phyloP scores from a whole-genome alignment of 495 filamentous ascomycete genomes.

The Hypoxylon lenormandii region DNA sequence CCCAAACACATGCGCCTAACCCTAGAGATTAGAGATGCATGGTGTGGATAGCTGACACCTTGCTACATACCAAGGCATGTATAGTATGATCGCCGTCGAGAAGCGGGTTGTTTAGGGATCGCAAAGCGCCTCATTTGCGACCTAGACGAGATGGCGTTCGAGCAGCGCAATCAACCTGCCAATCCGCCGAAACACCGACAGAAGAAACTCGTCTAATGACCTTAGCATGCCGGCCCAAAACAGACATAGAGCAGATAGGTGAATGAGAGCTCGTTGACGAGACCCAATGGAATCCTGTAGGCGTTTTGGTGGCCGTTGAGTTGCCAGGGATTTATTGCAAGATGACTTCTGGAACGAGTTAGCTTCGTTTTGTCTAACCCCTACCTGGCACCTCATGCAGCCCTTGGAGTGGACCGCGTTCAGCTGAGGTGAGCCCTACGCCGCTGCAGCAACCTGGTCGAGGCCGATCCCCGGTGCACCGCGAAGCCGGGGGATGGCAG shows the following conservation, averaged over 20 bases:
- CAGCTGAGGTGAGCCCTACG: conserved; percentile 49
- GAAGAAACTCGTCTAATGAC: neutral
- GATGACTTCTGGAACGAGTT: conserved; percentile 37
- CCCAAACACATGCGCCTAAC: conserved; percentile 23
- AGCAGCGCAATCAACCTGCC: conserved; percentile 19
- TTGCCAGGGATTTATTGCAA: conserved; percentile 25
- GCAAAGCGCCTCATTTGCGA: conserved; percentile 27
- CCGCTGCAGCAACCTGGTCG: conserved; percentile 36
- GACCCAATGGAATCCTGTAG: conserved; percentile 16
- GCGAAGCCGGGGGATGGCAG: conserved; percentile 24
- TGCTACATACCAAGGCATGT: conserved; percentile 14
- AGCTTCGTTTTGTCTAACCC: conserved; percentile 29
- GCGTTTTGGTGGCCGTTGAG: conserved; percentile 24
- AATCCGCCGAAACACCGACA: conserved; percentile 19
- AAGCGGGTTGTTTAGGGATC: conserved; percentile 3
- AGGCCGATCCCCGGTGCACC: conserved; percentile 35
- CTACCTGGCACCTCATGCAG: conserved; percentile 20
- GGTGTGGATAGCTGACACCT: conserved; percentile 42
- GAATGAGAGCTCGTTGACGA: conserved; percentile 15
- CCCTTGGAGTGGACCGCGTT: conserved; percentile 33
- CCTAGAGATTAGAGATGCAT: conserved; percentile 28
- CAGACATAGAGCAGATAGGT: conserved; percentile 2
- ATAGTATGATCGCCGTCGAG: conserved; percentile 29
- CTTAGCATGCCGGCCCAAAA: no score
- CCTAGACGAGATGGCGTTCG: conserved; percentile 20